Base-by-base conservation (phyloP, 2,329 filamentous ascomycete genomes). In the Parastagonospora avenae region DNA sequence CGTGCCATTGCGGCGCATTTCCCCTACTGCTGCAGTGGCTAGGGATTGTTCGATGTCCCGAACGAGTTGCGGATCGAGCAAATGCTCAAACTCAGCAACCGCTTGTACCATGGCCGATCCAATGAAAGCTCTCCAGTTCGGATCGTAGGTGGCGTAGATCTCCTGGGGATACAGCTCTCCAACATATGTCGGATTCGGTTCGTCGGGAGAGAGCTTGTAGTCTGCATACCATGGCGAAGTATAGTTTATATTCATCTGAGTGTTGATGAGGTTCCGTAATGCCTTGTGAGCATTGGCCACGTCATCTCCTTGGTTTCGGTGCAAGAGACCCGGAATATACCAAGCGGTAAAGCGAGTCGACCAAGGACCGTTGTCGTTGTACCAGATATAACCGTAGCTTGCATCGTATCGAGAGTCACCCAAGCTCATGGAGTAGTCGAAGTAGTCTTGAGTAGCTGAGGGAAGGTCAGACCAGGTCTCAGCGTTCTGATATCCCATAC, bases 271-370 rank as follows among this genome's bases (percentile, higher is more conserved):
- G 14, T 68, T 74, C 46, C 70, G 63, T 14, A 76, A 66, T 0
- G 72, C 70, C 1, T 66, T 65, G 39, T 69, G 72, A 5, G 72
- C 74, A 5, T 73, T 70, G n/a, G 63, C 55, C 0, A 73, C 59
- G 48, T 76, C 74, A 36, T 68, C 48, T 11, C 71, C 71, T 42
- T 72, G 41, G 33, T 72, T 71, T 3, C 74, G 69, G 35, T 74
- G 58, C 27, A 76, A 47, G 12, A 78, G 51, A 1, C 75, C 76
- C 0, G 73, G 62, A 2, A 73, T 59, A 41, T 78, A 77, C 76
- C 76, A 77, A 0, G 74, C 73, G 1, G 76, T 78, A 42, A 79
- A 79, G 8, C 77, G 68, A 30, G 72, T 63, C 3, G 71, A 76
- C 73, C 76, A 78, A 15, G 72, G 72, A 0, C 77, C 77, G 2